Conservation (phyloP, 306 rosid genomes). For the Cicer cuneatum region DNA sequence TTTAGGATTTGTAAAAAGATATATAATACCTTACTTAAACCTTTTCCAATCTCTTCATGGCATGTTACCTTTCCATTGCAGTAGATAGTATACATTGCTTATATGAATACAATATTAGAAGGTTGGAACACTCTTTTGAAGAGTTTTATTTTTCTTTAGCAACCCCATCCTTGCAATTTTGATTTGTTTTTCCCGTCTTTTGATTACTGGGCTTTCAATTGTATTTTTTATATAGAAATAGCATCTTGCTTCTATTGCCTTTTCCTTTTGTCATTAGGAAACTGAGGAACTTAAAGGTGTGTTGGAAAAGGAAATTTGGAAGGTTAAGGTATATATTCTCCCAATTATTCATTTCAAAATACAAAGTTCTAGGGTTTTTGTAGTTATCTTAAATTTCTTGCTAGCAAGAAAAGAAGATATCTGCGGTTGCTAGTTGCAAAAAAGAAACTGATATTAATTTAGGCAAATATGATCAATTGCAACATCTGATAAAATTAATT, state of each 20-base stretch:
- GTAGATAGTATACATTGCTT: slow-evolving; percentile 36
- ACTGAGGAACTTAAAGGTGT: slow-evolving; percentile 85
- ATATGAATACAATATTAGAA: slow-evolving; percentile 18
- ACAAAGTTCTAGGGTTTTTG: slow-evolving; percentile 9
- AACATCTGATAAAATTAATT: slow-evolving; percentile 26
- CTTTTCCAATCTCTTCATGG: slow-evolving; percentile 13
- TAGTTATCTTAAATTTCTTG: slow-evolving; percentile 32
- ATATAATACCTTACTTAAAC: not conserved
- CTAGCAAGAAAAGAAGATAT: slow-evolving; percentile 4
- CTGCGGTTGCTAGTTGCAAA: slow-evolving; percentile 7
- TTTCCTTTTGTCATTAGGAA: slow-evolving; percentile 65
- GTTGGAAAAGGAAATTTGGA: slow-evolving; percentile 75
- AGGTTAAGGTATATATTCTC: slow-evolving; percentile 63
- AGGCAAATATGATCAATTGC: slow-evolving; percentile 8
- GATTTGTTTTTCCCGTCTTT: not conserved
- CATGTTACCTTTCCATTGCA: slow-evolving; percentile 36
- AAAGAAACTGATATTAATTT: slow-evolving; percentile 25
- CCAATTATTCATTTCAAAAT: slow-evolving; percentile 34
- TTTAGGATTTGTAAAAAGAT: not conserved
- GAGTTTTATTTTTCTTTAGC: slow-evolving; percentile 6
- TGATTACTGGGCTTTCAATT: not conserved
- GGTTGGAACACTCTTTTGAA: slow-evolving; percentile 17
- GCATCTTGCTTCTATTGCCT: slow-evolving; percentile 24
- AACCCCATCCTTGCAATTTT: not conserved
- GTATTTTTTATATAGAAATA: slow-evolving; percentile 27